Evolutionary conservation across 2,329 filamentous ascomycete genomes (phyloP).

Genomic region (Penicillium thymicola): DNA sequence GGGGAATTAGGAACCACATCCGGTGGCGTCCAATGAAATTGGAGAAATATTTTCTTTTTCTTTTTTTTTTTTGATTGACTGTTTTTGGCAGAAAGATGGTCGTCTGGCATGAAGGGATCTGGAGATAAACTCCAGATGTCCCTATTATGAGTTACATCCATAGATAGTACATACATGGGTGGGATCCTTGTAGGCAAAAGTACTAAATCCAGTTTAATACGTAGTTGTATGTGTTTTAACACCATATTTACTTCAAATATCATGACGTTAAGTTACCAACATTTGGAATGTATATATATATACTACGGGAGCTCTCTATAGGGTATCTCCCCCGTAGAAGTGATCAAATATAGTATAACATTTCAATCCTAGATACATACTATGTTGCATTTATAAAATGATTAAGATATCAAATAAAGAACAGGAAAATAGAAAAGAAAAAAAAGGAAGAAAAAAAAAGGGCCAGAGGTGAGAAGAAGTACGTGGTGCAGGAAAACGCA

Average conservation of each 20-base stretch:
- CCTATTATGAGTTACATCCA: not conserved
- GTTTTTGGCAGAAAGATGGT: not conserved
- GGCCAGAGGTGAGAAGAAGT: constrained; percentile 8
- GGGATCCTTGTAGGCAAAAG: not conserved
- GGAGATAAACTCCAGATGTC: not conserved
- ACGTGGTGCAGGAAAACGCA: constrained; percentile 10
- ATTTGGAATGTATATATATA: not conserved
- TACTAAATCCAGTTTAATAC: not conserved
- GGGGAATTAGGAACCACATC: constrained; percentile 2
- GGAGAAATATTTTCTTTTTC: not conserved
- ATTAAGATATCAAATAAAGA: not conserved
- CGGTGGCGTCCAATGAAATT: constrained; percentile 1
- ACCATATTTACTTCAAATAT: not conserved
- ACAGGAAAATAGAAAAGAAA: not conserved
- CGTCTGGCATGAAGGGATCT: not conserved
- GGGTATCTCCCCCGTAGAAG: not conserved
- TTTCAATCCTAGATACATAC: not conserved
- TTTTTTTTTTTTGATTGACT: not conserved
- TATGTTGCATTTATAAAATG: not conserved
- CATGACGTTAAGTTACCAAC: not conserved
- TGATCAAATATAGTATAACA: not conserved
- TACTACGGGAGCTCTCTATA: not conserved
- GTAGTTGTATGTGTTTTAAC: no score
- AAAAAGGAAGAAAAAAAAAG: not conserved
- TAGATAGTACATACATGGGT: not conserved